Evolutionary conservation across 2,329 filamentous ascomycete species (phyloP), one percentile per base, ranked within the genome.

Genomic region (Xenoacremonium recifei): DNA sequence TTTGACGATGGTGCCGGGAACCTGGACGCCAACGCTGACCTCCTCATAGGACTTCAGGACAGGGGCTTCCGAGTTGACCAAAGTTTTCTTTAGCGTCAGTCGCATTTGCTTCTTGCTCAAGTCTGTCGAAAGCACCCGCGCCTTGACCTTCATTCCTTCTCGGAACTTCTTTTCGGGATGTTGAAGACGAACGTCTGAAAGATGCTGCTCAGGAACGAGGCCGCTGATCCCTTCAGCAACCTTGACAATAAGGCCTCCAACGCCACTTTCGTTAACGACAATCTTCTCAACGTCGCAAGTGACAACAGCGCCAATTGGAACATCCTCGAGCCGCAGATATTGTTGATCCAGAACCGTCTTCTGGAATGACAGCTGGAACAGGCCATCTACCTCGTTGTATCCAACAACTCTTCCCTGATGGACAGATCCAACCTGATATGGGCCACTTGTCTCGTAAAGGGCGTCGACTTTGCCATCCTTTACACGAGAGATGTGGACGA

Each of bases 91-190:
- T 53, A 99, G 65, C 0, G 93, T 97, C 50, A 99, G 75, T 21
- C 87, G 85, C 51, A 97, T 77, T 59, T 90, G 85, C 44, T 84
- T 83, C 68, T 85, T 92, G 37, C 79, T 76, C 2, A 80, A 67
- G 57, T 96, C 82, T 13, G 83, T 85, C 1, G 89, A 95, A 20
- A 99, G 70, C 19, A 99, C 88, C 46, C 92, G 80, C 16, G 87
- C 87, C 54, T 88, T 96, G 49, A 99, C 84, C 39, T 85, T 80
- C 65, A 88, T 80, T 2, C 90, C 90, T 62, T 92, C 88, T 47
- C 87, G 81, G 68, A 96, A 99, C 62, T 96, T 97, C 73, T 92
- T 95, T 66, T 99, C 93, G 0, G 93, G 93, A 58, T 96, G 87
- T 60, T 93, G 87, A 18, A 99, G 73, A 47, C 82, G 82, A 12